Evolutionary conservation across 306 rosid species (phyloP), one percentile per base, ranked within the genome.

Genomic region (Trichosanthes truncata): DNA sequence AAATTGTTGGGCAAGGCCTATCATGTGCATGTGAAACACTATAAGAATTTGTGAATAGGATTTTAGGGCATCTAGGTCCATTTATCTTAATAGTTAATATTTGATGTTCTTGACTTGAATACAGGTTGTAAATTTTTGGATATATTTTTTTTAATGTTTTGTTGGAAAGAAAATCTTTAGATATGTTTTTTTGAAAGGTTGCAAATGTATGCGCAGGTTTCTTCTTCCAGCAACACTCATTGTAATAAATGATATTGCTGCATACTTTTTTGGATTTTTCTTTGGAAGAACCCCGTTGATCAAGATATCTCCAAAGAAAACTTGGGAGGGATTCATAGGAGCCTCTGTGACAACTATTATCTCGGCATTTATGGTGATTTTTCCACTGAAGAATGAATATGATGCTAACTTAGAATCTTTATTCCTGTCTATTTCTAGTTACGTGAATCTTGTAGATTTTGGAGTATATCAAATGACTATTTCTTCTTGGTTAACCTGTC

Each of bases 311-410:
- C 99, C 99, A 45, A 96, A 96, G 90, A 96, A 96, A 91, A 96
- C 99, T 69, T 93, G 99, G 99, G 99, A 96, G 89, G 99, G 99
- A 73, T 96, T 96, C 87, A 91, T 96, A 74, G 99, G 99, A 82
- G 99, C 99, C n/a, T 96, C 99, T 10, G 81, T 96, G 83, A 86
- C 96, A 78, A 93, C 98, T 62, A 93, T 96, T 45, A 87, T 93
- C 86, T 96, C 97, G 82, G 99, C 99, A 62, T 96, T 96, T 86
- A 6, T 90, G 96, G 99, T 96, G 88, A 90, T 94, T 48, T 77
- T 14, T 26, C 23, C 13, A 7, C 21, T 35, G 48, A 66, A 36
- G 25, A 66, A 36, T 66, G 48, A 36, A 7, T 66, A 15, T 66
- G 26, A 36, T 66, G 73, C 57, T 49, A 71, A 71, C 29, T 71